These are phyloP conservation scores for Astrothelium macrocarpum DNA, from an alignment of 495 filamentous ascomycete species.

Conservation along the genomic window DNA sequence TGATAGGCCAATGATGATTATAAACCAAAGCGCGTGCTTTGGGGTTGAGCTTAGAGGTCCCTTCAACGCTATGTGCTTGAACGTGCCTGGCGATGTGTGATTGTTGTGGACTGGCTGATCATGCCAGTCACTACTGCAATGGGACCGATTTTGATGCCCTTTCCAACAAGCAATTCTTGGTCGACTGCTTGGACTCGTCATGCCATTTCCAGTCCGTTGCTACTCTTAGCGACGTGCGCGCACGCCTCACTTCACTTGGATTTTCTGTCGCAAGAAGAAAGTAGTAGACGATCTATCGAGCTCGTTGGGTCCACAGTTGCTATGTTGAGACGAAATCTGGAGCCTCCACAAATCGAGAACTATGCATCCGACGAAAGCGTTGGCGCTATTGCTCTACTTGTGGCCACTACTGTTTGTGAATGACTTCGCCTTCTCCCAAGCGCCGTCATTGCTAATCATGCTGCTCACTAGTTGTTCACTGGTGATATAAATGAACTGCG, in stretches of 20 bases:
- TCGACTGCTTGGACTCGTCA: background rate
- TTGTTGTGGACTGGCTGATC: background rate
- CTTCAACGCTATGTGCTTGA: background rate
- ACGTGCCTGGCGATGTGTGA: background rate
- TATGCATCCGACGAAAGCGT: background rate
- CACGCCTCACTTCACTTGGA: background rate
- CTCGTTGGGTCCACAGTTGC: background rate
- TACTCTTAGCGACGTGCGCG: background rate
- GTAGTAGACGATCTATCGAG: background rate
- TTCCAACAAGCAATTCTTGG: background rate
- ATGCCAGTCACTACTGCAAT: background rate
- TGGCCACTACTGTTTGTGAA: background rate
- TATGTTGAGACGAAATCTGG: background rate
- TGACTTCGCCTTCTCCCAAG: background rate
- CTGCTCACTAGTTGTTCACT: background rate
- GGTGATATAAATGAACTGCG: background rate
- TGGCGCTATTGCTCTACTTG: background rate
- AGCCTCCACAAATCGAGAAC: background rate
- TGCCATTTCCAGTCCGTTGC: background rate
- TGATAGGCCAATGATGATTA: background rate
- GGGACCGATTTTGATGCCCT: background rate
- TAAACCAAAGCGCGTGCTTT: background rate
- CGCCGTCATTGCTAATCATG: background rate
- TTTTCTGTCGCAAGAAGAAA: background rate
- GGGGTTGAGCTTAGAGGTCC: background rate